Evolutionary conservation across 2,329 filamentous ascomycete species (phyloP).

Genomic region (Penicillium carneum): DNA sequence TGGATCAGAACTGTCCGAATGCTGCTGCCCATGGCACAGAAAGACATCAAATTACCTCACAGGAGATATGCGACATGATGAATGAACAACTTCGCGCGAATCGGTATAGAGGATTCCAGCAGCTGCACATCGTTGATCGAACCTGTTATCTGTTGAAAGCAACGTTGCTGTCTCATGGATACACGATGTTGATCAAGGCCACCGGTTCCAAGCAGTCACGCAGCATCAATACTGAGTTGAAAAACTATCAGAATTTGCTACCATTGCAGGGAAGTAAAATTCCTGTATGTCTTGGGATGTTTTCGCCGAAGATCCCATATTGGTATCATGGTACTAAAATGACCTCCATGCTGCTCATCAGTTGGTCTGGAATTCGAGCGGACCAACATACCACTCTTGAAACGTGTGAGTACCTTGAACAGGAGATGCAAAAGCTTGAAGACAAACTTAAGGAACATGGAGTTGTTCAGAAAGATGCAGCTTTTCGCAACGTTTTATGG

Average conservation of each 20-base stretch:
- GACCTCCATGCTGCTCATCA: constrained; percentile 30
- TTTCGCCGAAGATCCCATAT: constrained; percentile 33
- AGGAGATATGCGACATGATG: constrained; percentile 32
- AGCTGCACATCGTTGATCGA: constrained; percentile 36
- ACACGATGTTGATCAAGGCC: constrained; percentile 42
- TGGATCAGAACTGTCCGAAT: constrained; percentile 49
- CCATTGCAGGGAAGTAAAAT: constrained; percentile 37
- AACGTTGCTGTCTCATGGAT: constrained; percentile 37
- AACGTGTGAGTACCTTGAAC: constrained; percentile 2
- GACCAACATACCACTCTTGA: constrained; percentile 3
- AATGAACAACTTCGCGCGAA: constrained; percentile 29
- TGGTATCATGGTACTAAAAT: constrained; percentile 39
- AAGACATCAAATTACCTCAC: constrained; percentile 40
- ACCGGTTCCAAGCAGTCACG: constrained; percentile 30
- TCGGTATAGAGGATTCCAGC: constrained; percentile 34
- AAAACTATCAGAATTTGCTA: constrained; percentile 36
- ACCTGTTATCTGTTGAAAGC: constrained; percentile 41
- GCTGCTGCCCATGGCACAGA: constrained; percentile 27
- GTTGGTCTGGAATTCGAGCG: constrained; percentile 29
- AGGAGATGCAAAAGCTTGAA: constrained; percentile 25
- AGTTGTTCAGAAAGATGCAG: constrained; percentile 30
- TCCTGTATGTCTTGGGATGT: constrained; percentile 37
- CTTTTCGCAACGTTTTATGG: constrained; percentile 40
- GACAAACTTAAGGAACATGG: constrained; percentile 25
- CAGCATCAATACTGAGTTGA: constrained; percentile 32